Conservation (phyloP, 1,284 basidiomycete species). For the Cryptococcus neoformans region DNA sequence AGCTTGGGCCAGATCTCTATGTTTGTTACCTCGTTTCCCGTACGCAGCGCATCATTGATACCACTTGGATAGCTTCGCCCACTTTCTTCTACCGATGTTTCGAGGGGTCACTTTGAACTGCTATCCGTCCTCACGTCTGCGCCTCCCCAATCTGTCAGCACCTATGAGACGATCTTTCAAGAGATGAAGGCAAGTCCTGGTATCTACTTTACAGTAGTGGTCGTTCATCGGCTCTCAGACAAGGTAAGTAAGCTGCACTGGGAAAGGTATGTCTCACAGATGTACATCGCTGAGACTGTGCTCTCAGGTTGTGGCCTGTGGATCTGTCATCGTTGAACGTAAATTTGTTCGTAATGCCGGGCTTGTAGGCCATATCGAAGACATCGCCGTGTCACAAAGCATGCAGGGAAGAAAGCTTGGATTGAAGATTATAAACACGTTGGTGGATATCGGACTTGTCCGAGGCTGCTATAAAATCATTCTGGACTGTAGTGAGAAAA, state of each 20-base stretch:
- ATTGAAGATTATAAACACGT: slow-evolving; percentile 75
- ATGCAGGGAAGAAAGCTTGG: slow-evolving; percentile 87
- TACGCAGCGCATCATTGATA: background rate
- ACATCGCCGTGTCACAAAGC: slow-evolving; percentile 85
- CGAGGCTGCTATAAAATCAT: slow-evolving; percentile 93
- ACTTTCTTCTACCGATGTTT: slow-evolving; percentile 81
- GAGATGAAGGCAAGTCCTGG: slow-evolving; percentile 47
- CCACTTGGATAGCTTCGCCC: slow-evolving; percentile 70
- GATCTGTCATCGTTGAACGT: slow-evolving; percentile 82
- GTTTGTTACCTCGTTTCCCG: slow-evolving; percentile 11
- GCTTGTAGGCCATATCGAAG: slow-evolving; percentile 91
- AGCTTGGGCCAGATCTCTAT: slow-evolving; percentile 29
- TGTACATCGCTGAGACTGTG: slow-evolving; percentile 29
- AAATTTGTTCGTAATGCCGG: slow-evolving; percentile 86
- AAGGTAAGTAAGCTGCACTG: slow-evolving; percentile 42
- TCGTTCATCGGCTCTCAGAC: slow-evolving; percentile 72
- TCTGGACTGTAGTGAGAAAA: slow-evolving; percentile 81
- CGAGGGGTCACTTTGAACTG: slow-evolving; percentile 75
- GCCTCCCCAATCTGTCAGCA: slow-evolving; percentile 65
- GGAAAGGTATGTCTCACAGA: slow-evolving; percentile 62
- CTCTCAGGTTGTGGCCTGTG: slow-evolving; percentile 69
- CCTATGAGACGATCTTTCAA: slow-evolving; percentile 67
- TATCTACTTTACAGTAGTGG: slow-evolving; percentile 83
- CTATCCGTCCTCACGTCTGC: slow-evolving; percentile 77
- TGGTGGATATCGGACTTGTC: slow-evolving; percentile 73